phyloP scores from a whole-genome alignment of 1,139 yeast species.

The Geotrichum australiense region DNA sequence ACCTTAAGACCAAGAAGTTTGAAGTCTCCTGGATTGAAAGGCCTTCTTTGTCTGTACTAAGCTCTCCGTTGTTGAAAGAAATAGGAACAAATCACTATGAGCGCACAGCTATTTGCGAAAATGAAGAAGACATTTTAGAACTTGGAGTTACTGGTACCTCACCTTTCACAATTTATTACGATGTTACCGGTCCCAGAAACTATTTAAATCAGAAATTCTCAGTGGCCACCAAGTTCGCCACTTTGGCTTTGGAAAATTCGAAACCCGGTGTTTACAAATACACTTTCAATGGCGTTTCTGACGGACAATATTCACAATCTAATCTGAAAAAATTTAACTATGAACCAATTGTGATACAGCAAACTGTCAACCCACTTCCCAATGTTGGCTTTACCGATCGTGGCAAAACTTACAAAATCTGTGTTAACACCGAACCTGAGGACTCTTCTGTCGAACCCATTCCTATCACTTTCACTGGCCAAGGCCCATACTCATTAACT shows the following conservation, averaged over 20 bases:
- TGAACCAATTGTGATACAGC: conserved; percentile 44
- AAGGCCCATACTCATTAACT: conserved; percentile 55
- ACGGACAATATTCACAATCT: conserved; percentile 44
- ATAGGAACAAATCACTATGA: conserved; percentile 27
- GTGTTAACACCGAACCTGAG: conserved; percentile 35
- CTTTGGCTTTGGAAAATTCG: conserved; percentile 36
- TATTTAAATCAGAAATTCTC: conserved; percentile 37
- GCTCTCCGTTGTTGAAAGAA: conserved; percentile 27
- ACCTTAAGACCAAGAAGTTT: conserved; percentile 21
- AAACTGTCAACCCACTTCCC: conserved; percentile 59
- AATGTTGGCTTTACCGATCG: conserved; percentile 43
- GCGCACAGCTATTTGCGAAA: conserved; percentile 42
- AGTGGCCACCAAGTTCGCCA: conserved; percentile 47
- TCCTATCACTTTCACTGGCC: conserved; percentile 50
- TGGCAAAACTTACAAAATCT: conserved; percentile 47
- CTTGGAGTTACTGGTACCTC: conserved; percentile 51
- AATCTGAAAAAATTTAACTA: conserved; percentile 29
- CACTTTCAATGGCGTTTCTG: conserved; percentile 56
- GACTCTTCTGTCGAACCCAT: conserved; percentile 43
- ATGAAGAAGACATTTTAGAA: conserved; percentile 45
- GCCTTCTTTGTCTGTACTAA: conserved; percentile 45
- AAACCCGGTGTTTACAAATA: conserved; percentile 56
- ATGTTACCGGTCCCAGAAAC: conserved; percentile 56
- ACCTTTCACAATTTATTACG: conserved; percentile 70
- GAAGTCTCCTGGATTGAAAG: conserved; percentile 38